A percentile compares a stretch with the other conserved stretches of the same genome.
These are phyloP conservation scores for Sphaerulina populicola DNA, from an alignment of 2,329 filamentous ascomycete genomes.

Conservation along the genomic window DNA sequence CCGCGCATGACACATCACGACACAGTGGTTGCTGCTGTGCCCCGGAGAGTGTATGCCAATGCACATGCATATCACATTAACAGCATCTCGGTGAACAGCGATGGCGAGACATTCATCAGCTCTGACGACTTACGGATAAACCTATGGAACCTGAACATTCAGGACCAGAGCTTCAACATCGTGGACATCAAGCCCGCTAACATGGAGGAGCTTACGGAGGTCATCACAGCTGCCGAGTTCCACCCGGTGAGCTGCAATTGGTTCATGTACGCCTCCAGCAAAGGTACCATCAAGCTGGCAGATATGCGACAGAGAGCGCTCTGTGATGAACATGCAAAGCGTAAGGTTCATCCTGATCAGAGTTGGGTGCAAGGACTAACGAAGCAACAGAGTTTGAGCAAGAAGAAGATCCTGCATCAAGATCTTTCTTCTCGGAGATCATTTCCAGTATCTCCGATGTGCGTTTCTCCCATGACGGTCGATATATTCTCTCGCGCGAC, in stretches of 20 bases:
- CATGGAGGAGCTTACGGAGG: constrained; percentile 98
- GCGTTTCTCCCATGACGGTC: constrained; percentile 89
- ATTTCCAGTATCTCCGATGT: constrained; percentile 99
- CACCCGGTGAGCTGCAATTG: constrained; percentile 96
- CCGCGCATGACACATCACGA: constrained; percentile 96
- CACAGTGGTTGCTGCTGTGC: constrained; percentile 93
- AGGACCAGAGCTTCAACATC: constrained; percentile 99
- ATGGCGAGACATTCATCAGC: constrained; percentile 98
- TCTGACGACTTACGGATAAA: constrained; percentile 97
- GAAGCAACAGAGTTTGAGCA: constrained; percentile 77
- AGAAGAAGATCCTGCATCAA: constrained; percentile 92
- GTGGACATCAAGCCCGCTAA: constrained; percentile 99
- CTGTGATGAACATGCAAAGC: constrained; percentile 90
- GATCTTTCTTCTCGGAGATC: constrained; percentile 98
- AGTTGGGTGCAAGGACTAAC: constrained; percentile 15
- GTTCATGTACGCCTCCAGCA: constrained; percentile 99
- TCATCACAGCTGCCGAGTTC: constrained; percentile 97
- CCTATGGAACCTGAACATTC: constrained; percentile 97
- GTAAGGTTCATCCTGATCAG: constrained; percentile 47
- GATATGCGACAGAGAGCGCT: constrained; percentile 97
- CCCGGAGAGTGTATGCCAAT: constrained; percentile 92
- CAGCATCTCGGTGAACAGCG: constrained; percentile 99
- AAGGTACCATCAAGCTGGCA: constrained; percentile 96
- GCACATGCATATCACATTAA: constrained; percentile 99
- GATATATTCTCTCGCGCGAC: constrained; percentile 94